Percentiles rank a stretch among this genome's conserved stretches.
phyloP scores from a whole-genome alignment of 495 filamentous ascomycete genomes.

The Xylaria grammica region DNA sequence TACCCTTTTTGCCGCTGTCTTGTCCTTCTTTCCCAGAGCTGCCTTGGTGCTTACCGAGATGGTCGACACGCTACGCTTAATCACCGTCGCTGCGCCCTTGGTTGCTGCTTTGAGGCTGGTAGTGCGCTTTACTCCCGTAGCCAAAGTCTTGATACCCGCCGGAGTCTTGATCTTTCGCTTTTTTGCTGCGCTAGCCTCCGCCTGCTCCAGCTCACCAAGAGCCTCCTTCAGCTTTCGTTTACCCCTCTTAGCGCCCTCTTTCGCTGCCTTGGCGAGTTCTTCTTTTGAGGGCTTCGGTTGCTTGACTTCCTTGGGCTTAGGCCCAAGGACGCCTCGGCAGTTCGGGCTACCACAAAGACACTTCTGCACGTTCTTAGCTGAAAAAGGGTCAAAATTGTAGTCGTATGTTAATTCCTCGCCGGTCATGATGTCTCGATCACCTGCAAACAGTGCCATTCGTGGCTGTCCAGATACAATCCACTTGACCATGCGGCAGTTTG shows the following conservation, averaged over 20 bases:
- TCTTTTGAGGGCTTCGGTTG: conserved; percentile 44
- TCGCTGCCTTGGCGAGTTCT: conserved; percentile 29
- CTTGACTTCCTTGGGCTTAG: conserved; percentile 66
- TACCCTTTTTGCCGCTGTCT: conserved; percentile 30
- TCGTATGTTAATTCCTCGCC: conserved; percentile 98
- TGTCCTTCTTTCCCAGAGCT: conserved; percentile 25
- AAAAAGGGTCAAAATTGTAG: conserved; percentile 97
- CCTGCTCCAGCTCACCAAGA: conserved; percentile 38
- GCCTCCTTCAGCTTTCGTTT: conserved; percentile 52
- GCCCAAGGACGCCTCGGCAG: conserved; percentile 80
- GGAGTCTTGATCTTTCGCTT: conserved; percentile 48
- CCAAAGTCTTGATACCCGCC: conserved; percentile 38
- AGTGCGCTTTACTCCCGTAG: conserved; percentile 31
- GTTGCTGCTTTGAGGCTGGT: conserved; percentile 33
- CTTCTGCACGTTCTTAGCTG: conserved; percentile 79
- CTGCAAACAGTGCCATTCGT: conserved; percentile 96
- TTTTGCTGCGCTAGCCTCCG: conserved; percentile 37
- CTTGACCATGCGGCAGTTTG: conserved; percentile 97
- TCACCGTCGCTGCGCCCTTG: conserved; percentile 36
- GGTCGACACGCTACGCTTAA: conserved; percentile 45
- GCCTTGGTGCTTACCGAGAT: conserved; percentile 45
- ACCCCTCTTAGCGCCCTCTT: conserved; percentile 36
- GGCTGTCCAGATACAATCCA: conserved; percentile 96
- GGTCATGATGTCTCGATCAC: conserved; percentile 84
- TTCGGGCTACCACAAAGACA: conserved; percentile 79